Percentiles rank a stretch among this genome's conserved stretches.
phyloP scores from a whole-genome alignment of 345 rosid species.

The Moringa oleifera region DNA sequence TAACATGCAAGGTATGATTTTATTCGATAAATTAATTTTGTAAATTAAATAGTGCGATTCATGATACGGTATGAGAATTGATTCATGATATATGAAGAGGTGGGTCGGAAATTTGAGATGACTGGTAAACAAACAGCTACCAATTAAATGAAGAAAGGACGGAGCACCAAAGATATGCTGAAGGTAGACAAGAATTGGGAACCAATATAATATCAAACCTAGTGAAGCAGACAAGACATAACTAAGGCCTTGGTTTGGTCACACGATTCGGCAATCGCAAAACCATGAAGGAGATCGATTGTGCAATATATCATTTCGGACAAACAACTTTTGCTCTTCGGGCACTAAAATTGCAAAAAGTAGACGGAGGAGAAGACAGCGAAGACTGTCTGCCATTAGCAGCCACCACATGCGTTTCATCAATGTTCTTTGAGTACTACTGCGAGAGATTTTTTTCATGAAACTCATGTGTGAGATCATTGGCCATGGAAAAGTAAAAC shows the following conservation, averaged over 20 bases:
- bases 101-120: too few species aligned
- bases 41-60: too few species aligned
- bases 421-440: conserved; percentile 7
- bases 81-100: too few species aligned
- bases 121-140: too few species aligned
- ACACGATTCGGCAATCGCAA: conserved; percentile 6
- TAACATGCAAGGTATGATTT: too few species aligned
- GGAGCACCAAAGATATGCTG: too few species aligned
- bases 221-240: conserved; percentile 31
- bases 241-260: conserved; percentile 19
- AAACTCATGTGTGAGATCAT: conserved; percentile 6
- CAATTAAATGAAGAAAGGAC: too few species aligned
- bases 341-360: conserved; percentile 4
- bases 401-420: conserved; percentile 3
- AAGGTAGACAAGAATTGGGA: too few species aligned
- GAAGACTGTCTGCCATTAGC: conserved; percentile 36
- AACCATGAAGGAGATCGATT: too few species aligned
- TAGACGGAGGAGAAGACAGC: neutral
- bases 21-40: too few species aligned
- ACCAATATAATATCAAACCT: too few species aligned
- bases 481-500: neutral
- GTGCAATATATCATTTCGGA: conserved; percentile 12
- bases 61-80: too few species aligned
- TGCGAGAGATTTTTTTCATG: conserved; percentile 5
- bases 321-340: conserved; percentile 6